Evolutionary conservation across 441 rosid species (phyloP).

Genomic region (Erodium trifolium): DNA sequence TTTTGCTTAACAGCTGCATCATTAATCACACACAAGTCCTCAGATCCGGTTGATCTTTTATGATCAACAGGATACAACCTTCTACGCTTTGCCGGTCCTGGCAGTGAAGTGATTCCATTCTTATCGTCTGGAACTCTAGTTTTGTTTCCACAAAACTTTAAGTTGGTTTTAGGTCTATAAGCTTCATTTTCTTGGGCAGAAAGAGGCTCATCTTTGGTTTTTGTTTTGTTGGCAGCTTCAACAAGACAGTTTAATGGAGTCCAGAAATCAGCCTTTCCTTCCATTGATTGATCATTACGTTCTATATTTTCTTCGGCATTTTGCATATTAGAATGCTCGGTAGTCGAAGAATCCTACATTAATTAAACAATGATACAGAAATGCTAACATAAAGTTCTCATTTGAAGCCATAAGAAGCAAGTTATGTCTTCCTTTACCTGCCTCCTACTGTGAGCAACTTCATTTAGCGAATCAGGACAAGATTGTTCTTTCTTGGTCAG

Average conservation of each 20-base stretch:
- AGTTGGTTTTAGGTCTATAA: slow-evolving; percentile 29
- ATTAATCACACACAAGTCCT: slow-evolving; percentile 32
- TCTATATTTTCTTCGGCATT: slow-evolving; percentile 24
- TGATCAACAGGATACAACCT: slow-evolving; percentile 32
- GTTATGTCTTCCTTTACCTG: slow-evolving; percentile 36
- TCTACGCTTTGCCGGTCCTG: slow-evolving; percentile 45
- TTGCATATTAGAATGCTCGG: slow-evolving; percentile 29
- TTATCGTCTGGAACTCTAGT: slow-evolving; percentile 33
- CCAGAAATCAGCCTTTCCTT: slow-evolving; percentile 55
- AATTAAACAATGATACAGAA: slow-evolving; percentile 9
- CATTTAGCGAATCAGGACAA: slow-evolving; percentile 33
- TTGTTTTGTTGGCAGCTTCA: slow-evolving; percentile 74
- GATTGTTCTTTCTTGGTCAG: slow-evolving; percentile 35
- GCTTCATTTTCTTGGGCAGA: slow-evolving; percentile 25
- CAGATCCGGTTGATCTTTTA: slow-evolving; percentile 34
- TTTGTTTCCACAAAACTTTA: slow-evolving; percentile 35
- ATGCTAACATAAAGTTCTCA: not conserved
- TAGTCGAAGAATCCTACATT: slow-evolving; percentile 34
- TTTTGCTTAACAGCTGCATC: slow-evolving; percentile 31
- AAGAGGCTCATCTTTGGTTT: slow-evolving; percentile 29
- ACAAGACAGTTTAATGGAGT: slow-evolving; percentile 66
- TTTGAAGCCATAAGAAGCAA: slow-evolving; percentile 10
- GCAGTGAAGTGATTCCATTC: slow-evolving; percentile 27
- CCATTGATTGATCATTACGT: slow-evolving; percentile 31
- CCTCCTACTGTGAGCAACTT: slow-evolving; percentile 28